Percentiles rank a stretch among this genome's conserved stretches.
These are phyloP conservation scores for Saccharomycopsis sp. DNA, from an alignment of 805 yeast genomes.

Conservation along the genomic window DNA sequence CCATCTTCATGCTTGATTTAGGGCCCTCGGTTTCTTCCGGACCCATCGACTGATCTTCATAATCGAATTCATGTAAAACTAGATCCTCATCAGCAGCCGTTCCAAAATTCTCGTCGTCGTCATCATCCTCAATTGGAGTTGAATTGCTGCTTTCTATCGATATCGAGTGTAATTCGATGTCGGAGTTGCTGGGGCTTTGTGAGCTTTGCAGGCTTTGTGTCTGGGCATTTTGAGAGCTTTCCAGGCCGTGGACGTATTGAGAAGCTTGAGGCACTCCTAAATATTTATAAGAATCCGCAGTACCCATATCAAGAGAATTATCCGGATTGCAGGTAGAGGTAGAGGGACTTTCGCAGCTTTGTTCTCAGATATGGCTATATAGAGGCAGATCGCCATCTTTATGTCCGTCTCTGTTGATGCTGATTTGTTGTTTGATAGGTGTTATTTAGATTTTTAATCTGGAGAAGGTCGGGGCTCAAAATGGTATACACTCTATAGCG, in stretches of 20 bases:
- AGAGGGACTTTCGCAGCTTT: too few relatives aligned
- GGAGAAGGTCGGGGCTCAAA: background rate
- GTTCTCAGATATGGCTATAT: too few relatives aligned
- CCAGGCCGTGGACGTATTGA: too few relatives aligned
- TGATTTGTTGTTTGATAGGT: background rate
- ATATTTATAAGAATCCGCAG: background rate
- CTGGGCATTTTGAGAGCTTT: too few relatives aligned
- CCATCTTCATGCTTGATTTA: slow-evolving; percentile 67
- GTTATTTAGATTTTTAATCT: background rate
- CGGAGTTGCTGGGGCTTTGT: too few relatives aligned
- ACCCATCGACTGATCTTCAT: background rate
- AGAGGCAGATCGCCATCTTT: too few relatives aligned
- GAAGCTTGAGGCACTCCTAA: background rate
- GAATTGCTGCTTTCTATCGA: background rate
- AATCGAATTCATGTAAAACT: slow-evolving; percentile 5
- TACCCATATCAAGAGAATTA: too few relatives aligned
- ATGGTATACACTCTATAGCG: too few relatives aligned
- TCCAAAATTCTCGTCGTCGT: background rate
- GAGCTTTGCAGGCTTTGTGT: background rate
- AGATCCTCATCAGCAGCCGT: background rate
- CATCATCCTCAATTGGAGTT: background rate
- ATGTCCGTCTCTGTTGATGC: background rate
- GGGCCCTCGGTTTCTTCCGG: slow-evolving; percentile 24
- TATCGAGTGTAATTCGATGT: background rate
- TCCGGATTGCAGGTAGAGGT: too few relatives aligned